Evolutionary conservation across 2,329 filamentous ascomycete species (phyloP).

Genomic region (Akanthomyces dipterigenus): DNA sequence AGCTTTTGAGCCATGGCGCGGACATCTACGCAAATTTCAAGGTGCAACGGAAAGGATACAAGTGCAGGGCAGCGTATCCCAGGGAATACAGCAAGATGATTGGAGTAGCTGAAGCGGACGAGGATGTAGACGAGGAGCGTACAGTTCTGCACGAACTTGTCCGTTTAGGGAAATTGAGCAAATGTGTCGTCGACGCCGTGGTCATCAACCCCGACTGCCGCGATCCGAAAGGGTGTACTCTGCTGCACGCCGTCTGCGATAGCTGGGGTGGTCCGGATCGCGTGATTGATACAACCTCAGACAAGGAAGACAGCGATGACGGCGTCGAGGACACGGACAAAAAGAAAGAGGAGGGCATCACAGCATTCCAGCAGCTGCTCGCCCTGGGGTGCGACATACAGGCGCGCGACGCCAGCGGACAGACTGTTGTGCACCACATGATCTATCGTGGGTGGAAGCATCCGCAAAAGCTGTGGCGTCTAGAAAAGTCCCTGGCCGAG

Average conservation of each 20-base stretch:
- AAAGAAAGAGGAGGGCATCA: not conserved
- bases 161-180: not conserved
- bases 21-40: not conserved
- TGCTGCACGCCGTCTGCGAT: slow-evolving; percentile 1
- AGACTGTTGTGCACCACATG: slow-evolving; percentile 3
- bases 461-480: not conserved
- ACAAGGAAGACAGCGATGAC: not conserved
- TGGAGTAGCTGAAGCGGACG: not conserved
- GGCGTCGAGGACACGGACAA: not conserved
- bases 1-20: not conserved
- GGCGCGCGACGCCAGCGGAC: not conserved
- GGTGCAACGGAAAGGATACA: not conserved
- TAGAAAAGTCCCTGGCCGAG: not conserved
- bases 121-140: not conserved
- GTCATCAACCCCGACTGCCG: not conserved
- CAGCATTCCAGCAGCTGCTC: not conserved
- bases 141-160: slow-evolving; percentile 5
- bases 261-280: not conserved
- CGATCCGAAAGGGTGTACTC: not conserved
- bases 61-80: not conserved
- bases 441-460: not conserved
- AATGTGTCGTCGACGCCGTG: not conserved
- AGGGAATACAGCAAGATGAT: not conserved
- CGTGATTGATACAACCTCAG: not conserved
- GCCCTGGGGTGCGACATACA: not conserved